Conservation (phyloP, 495 filamentous ascomycete genomes). For the Trichoderma gamsii region DNA sequence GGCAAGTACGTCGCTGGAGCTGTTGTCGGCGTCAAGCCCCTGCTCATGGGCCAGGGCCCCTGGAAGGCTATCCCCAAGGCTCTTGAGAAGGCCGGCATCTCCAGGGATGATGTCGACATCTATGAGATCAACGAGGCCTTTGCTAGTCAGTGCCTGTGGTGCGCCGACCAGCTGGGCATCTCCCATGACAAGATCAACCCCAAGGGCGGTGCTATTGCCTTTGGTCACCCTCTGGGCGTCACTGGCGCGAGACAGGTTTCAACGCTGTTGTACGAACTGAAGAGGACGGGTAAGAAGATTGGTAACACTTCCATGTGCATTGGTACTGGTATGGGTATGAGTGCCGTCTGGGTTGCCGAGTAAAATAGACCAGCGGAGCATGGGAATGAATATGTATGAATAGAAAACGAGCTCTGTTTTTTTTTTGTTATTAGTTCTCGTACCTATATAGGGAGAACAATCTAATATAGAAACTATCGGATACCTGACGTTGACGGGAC, state of each 20-base stretch:
- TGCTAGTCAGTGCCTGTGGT: conserved; percentile 91
- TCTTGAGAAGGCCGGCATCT: conserved; percentile 76
- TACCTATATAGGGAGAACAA: background rate
- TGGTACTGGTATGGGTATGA: conserved; percentile 97
- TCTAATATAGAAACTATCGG: background rate
- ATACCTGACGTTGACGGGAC: background rate
- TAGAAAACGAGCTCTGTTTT: background rate
- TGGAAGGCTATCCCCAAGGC: conserved; percentile 95
- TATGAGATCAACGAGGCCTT: conserved; percentile 99
- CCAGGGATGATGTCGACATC: conserved; percentile 89
- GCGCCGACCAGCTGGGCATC: conserved; percentile 78
- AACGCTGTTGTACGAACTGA: conserved; percentile 83
- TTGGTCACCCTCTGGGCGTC: conserved; percentile 92
- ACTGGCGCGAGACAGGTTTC: conserved; percentile 91
- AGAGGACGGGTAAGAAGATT: conserved; percentile 71
- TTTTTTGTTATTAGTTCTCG: background rate
- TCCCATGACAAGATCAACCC: conserved; percentile 84
- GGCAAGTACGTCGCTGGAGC: conserved; percentile 80
- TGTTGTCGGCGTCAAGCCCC: conserved; percentile 81
- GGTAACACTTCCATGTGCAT: conserved; percentile 96
- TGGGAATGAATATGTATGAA: conserved; percentile 5
- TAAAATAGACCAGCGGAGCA: conserved; percentile 29
- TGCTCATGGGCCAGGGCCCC: conserved; percentile 93
- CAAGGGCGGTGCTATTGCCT: conserved; percentile 97
- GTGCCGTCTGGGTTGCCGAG: conserved; percentile 87